Conservation (phyloP, 192 early-diverging fungal species). For the Backusella psychrophila region DNA sequence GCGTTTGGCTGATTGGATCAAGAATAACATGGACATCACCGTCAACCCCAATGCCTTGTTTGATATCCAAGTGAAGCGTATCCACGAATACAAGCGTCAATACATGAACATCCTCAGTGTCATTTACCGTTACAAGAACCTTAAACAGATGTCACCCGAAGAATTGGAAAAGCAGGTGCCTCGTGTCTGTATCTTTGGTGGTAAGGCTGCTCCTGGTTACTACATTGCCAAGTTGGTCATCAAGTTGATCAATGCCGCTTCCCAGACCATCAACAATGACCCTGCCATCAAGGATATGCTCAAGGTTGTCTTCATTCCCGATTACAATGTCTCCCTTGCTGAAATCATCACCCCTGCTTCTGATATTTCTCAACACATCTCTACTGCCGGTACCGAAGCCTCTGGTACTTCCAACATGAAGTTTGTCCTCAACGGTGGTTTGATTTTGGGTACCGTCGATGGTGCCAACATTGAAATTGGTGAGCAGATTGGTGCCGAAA, state of each 20-base stretch:
- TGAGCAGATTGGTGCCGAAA: slow-evolving; percentile 94
- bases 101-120: slow-evolving; percentile 97
- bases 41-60: slow-evolving; percentile 90
- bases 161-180: slow-evolving; percentile 69
- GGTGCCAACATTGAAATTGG: slow-evolving; percentile 99
- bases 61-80: slow-evolving; percentile 97
- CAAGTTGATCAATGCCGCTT: slow-evolving; percentile 97
- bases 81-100: slow-evolving; percentile 99
- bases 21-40: slow-evolving; percentile 60
- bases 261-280: slow-evolving; percentile 87
- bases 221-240: slow-evolving; percentile 98
- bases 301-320: slow-evolving; percentile 96
- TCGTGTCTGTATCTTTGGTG: slow-evolving; percentile 93
- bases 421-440: slow-evolving; percentile 97
- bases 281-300: slow-evolving; percentile 74
- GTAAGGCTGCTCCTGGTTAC: slow-evolving; percentile 98
- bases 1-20: slow-evolving; percentile 84
- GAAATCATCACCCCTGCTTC: slow-evolving; percentile 96
- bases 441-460: slow-evolving; percentile 97
- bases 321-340: slow-evolving; percentile 98
- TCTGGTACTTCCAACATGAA: slow-evolving; percentile 99
- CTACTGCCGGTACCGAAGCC: slow-evolving; percentile 98
- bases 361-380: slow-evolving; percentile 99
- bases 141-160: slow-evolving; percentile 76
- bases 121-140: slow-evolving; percentile 87